Base-by-base conservation (phyloP, 257 asterid species). In the Verbena officinalis region DNA sequence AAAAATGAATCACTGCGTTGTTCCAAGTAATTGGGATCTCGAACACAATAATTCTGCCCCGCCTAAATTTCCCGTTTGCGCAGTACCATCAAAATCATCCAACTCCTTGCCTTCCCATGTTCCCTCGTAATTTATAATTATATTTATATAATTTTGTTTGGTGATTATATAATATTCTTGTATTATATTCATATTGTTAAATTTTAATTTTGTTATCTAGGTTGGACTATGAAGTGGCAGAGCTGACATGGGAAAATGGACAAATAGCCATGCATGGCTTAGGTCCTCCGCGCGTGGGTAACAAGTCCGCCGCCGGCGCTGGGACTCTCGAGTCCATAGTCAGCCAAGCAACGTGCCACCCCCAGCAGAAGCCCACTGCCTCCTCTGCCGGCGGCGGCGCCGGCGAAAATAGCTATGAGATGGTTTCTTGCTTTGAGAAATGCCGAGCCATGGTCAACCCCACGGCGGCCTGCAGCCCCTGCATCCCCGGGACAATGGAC, bases 241-340 rank as follows among this genome's bases (percentile, higher is more conserved):
- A 91, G 84, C 69, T 91, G 40, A 80, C 91, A 55, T 91, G 95
- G 95, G 81, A 80, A 51, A 81, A 84, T 61, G 95, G 98, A 55
- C 95, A 84, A 34, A 22, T 83, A 1, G 80, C 84, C 38, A 59
- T 84, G 96, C 93, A 84, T 53, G 90, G 96, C 22, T 63, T 86
- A 52, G 84, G 82, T 38, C 83, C 39, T 48, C 65, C 27, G 54
- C 5, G 8, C 75, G 11, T 84, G 90, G 92, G 88, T n/a, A n/a
- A 83, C 0, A 87, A 80, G 77, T 88, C 87, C 65, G 77, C 81
- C 52, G 84, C 81, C n/a, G 96, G 9, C 40, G 40, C 40, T 1
- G 40, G 89, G 10, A 93, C 98, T 0, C 96, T 93, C 2, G 96
- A 89, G 83, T 82, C 96, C 0, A 72, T 93, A 30, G 97, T 93